Percentiles rank a stretch among this genome's conserved stretches.
phyloP scores from a whole-genome alignment of 2,329 filamentous ascomycete genomes.

The Colletotrichum acutatum region DNA sequence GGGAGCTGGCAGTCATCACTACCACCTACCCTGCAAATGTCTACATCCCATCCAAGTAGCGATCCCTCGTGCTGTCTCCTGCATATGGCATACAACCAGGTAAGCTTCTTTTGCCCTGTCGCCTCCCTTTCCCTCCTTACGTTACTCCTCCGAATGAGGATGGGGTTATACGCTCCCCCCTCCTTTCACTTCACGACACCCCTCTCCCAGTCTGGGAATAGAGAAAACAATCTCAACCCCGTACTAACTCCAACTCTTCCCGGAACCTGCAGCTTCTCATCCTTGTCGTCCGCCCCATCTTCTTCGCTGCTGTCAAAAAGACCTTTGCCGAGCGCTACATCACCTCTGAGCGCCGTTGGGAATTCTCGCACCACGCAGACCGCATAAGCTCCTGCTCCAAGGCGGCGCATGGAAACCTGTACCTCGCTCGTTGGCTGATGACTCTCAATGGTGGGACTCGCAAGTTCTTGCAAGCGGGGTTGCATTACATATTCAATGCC shows the following conservation, averaged over 20 bases:
- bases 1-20: constrained; percentile 52
- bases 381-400: constrained; percentile 52
- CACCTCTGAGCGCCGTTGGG: constrained; percentile 39
- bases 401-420: constrained; percentile 58
- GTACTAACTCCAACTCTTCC: not conserved
- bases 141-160: constrained; percentile 7
- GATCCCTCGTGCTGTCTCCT: constrained; percentile 57
- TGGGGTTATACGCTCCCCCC: not conserved
- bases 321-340: constrained; percentile 54
- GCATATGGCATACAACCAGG: constrained; percentile 59
- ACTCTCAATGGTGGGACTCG: constrained; percentile 46
- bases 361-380: constrained; percentile 42
- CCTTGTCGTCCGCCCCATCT: constrained; percentile 58
- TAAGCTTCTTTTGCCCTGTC: constrained; percentile 20
- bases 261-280: constrained; percentile 55
- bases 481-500: constrained; percentile 63
- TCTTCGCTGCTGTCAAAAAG: constrained; percentile 59
- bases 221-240: not conserved
- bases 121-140: constrained; percentile 41
- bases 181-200: not conserved
- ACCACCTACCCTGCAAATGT: constrained; percentile 50
- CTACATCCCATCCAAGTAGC: constrained; percentile 45
- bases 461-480: constrained; percentile 55
- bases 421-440: constrained; percentile 53
- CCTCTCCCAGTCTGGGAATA: not conserved